phyloP scores from a whole-genome alignment of 495 filamentous ascomycete species.

The Aspergillus heteromorphus region DNA sequence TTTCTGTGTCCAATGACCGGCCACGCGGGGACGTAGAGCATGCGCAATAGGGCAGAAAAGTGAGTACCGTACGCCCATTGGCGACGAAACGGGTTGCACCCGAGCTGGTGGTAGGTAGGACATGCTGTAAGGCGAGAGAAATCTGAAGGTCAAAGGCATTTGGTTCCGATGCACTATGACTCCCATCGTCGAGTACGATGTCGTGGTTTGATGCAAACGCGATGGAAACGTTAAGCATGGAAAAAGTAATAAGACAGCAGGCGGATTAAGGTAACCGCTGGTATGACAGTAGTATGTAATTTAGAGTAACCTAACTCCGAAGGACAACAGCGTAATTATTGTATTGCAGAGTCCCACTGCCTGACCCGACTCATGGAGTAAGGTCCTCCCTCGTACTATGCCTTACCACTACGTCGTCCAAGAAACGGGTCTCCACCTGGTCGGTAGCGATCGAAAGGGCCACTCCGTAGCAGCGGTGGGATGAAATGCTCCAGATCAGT shows the following conservation, averaged over 20 bases:
- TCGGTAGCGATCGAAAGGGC: neutral
- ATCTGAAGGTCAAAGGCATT: conserved; percentile 2
- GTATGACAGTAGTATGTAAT: neutral
- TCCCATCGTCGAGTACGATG: neutral
- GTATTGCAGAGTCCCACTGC: no score
- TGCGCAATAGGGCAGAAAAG: neutral
- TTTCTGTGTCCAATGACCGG: neutral
- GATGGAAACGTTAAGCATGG: neutral
- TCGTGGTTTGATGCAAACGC: neutral
- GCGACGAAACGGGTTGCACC: neutral
- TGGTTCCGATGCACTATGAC: neutral
- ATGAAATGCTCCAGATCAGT: neutral
- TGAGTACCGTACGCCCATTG: neutral
- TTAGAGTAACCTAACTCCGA: no score
- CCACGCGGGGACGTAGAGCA: neutral
- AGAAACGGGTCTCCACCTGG: neutral
- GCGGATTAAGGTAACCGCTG: no score
- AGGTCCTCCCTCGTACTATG: no score
- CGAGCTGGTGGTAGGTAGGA: neutral
- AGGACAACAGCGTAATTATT: no score
- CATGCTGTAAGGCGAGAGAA: neutral
- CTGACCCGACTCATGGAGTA: no score
- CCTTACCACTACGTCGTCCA: no score
- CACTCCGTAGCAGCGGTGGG: neutral
- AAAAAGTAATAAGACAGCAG: neutral